Base-by-base conservation (phyloP, 2,329 filamentous ascomycete species). In the Ascochyta rabiei region DNA sequence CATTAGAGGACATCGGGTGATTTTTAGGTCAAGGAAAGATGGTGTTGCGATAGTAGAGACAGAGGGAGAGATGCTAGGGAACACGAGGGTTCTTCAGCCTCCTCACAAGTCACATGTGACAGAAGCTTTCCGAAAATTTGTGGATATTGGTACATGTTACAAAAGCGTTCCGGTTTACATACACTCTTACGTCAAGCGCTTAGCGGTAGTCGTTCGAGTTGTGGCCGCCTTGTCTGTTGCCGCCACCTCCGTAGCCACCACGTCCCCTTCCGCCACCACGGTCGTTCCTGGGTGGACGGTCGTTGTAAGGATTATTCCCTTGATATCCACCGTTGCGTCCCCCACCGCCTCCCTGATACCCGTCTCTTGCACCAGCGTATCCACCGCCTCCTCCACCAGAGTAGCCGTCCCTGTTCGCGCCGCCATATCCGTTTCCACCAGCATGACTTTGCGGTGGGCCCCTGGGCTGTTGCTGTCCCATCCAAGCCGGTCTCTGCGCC, bases 181-280 rank as follows among this genome's bases (percentile, higher is more conserved):
- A 13, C 6, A 5, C 10, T 30, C 28, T 10, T 30, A 4, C 6
- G 12, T 13, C 3, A 13, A 15, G 28, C 12, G 10, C 28, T 15
- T 6, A 34, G 9, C 31, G 31, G 31, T 34, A 18, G n/a, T 34
- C 31, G 31, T 34, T 34, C 31, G 31, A 34, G 31, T 34, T 34
- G 4, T 44, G 33, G 1, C 44, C 45, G 15, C 39, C n/a, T 3
- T 42, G 54, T 23, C 62, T 53, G 19, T 64, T 56, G 2, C 58
- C 57, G 2, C 59, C 61, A 23, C 70, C 68, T n/a, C 64, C 59
- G 23, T 65, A 56, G 12, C 70, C 65, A 24, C 69, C 64, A 15
- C 28, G 28, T 13, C 28, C 28, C 7, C 69, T 54, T 33, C 72
- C 68, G n/a, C 69, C 67, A 35, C 62, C 56, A 9, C 61, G 53